These are phyloP conservation scores for Phylloporus sp. DNA, from an alignment of 768 basidiomycete species.

Conservation along the genomic window DNA sequence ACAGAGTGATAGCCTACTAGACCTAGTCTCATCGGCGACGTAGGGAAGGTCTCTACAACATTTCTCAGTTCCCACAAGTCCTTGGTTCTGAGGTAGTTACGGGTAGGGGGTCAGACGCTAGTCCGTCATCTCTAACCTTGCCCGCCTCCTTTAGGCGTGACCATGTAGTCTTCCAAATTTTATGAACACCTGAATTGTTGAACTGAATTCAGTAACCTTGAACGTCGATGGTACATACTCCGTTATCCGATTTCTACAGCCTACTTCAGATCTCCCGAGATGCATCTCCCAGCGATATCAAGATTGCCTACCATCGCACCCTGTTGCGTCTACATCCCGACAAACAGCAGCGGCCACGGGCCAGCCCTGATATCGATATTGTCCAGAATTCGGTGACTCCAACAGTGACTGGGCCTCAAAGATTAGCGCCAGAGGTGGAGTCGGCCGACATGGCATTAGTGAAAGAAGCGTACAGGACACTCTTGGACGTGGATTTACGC, in stretches of 20 bases:
- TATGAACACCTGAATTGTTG: too few species aligned
- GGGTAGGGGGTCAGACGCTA: too few species aligned
- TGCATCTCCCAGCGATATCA: slow-evolving; percentile 55
- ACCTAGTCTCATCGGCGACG: too few species aligned
- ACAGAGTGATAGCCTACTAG: too few species aligned
- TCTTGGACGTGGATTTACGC: slow-evolving; percentile 50
- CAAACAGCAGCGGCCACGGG: slow-evolving; percentile 31
- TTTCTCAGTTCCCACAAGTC: too few species aligned
- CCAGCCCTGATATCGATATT: neutral
- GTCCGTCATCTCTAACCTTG: too few species aligned
- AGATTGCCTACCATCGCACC: slow-evolving; percentile 63
- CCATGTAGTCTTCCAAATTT: too few species aligned
- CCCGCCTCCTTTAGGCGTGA: too few species aligned
- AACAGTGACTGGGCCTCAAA: too few species aligned
- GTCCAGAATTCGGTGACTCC: neutral
- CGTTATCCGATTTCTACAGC: slow-evolving; percentile 50
- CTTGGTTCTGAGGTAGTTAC: too few species aligned
- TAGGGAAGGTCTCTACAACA: too few species aligned
- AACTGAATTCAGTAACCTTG: too few species aligned
- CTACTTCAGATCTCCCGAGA: slow-evolving; percentile 50
- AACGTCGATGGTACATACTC: slow-evolving; percentile 3
- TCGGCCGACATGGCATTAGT: slow-evolving; percentile 50
- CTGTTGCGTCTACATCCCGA: slow-evolving; percentile 67
- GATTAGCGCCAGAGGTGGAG: neutral
- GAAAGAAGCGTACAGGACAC: slow-evolving; percentile 63